These are phyloP conservation scores for Sphaerulina populicola DNA, from an alignment of 2,329 filamentous ascomycete genomes.

Conservation along the genomic window DNA sequence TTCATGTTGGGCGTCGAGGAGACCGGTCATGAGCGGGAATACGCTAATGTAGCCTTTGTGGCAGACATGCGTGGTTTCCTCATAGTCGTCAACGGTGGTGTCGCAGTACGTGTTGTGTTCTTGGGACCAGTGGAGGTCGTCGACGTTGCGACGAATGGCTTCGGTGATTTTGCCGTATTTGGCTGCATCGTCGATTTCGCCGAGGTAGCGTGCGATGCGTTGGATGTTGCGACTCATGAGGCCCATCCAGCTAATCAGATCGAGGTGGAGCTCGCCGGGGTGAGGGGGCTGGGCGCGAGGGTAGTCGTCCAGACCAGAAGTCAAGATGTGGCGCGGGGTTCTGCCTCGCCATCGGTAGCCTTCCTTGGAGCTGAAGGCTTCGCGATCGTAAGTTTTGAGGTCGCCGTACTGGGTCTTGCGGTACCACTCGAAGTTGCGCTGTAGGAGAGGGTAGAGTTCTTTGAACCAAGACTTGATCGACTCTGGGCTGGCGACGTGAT, in stretches of 20 bases:
- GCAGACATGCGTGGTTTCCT: slow-evolving; percentile 81
- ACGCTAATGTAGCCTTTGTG: slow-evolving; percentile 95
- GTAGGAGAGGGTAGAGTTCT: slow-evolving; percentile 75
- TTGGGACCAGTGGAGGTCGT: slow-evolving; percentile 87
- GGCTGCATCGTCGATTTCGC: slow-evolving; percentile 63
- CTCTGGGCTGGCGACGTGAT: slow-evolving; percentile 57
- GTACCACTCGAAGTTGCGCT: slow-evolving; percentile 91
- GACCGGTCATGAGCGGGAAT: slow-evolving; percentile 81
- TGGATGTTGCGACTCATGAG: slow-evolving; percentile 83
- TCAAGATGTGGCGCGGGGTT: slow-evolving; percentile 76
- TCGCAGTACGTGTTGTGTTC: slow-evolving; percentile 81
- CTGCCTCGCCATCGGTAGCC: slow-evolving; percentile 93
- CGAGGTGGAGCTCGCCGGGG: slow-evolving; percentile 88
- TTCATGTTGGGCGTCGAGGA: slow-evolving; percentile 64
- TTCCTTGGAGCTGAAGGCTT: slow-evolving; percentile 76
- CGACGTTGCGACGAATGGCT: slow-evolving; percentile 75
- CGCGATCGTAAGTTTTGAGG: slow-evolving; percentile 78
- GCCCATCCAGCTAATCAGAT: slow-evolving; percentile 95
- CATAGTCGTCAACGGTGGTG: slow-evolving; percentile 87
- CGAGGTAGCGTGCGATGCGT: slow-evolving; percentile 69
- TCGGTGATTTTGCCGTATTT: slow-evolving; percentile 63
- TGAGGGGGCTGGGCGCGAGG: slow-evolving; percentile 88
- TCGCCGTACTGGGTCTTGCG: slow-evolving; percentile 83
- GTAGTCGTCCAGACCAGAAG: slow-evolving; percentile 93
- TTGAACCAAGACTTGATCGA: slow-evolving; percentile 63